A percentile compares a stretch with the other conserved stretches of the same genome.
Conservation (phyloP, 2,329 filamentous ascomycete genomes). For the Didymella glomerata region DNA sequence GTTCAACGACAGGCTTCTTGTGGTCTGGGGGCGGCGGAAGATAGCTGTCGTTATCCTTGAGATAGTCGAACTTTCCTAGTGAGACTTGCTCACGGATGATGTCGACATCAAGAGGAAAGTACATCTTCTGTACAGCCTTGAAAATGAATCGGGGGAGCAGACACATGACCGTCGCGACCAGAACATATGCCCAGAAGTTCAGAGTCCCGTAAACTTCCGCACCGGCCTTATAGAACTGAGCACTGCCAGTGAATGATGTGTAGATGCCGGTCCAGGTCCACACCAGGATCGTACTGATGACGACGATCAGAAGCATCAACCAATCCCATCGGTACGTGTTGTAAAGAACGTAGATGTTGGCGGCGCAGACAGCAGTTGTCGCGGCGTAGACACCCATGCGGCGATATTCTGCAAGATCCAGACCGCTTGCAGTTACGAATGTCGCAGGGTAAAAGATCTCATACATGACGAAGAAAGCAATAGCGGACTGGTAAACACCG, state of each 20-base stretch:
- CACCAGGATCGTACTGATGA: constrained; percentile 83
- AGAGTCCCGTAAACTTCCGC: constrained; percentile 80
- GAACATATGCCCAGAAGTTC: constrained; percentile 85
- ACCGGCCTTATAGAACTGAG: constrained; percentile 78
- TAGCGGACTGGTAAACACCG: constrained; percentile 91
- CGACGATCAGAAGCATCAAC: constrained; percentile 85
- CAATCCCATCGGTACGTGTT: constrained; percentile 99
- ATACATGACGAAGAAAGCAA: constrained; percentile 93
- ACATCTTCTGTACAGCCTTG: constrained; percentile 93
- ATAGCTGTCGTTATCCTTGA: constrained; percentile 65
- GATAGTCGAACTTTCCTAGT: constrained; percentile 80
- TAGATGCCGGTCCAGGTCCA: constrained; percentile 98
- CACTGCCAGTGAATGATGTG: constrained; percentile 66
- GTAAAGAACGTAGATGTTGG: constrained; percentile 93
- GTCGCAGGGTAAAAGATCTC: constrained; percentile 75
- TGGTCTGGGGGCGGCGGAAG: constrained; percentile 53
- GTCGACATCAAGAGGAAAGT: constrained; percentile 89
- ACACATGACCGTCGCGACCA: constrained; percentile 81
- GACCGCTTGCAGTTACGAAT: constrained; percentile 75
- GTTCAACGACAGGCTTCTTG: constrained; percentile 63
- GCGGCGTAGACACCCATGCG: constrained; percentile 89
- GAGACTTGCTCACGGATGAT: constrained; percentile 93
- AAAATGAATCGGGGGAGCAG: constrained; percentile 85
- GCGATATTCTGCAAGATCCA: constrained; percentile 78
- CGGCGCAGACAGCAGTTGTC: constrained; percentile 82